Conservation (phyloP, 2,329 filamentous ascomycete species). For the Ilyonectria sp. region DNA sequence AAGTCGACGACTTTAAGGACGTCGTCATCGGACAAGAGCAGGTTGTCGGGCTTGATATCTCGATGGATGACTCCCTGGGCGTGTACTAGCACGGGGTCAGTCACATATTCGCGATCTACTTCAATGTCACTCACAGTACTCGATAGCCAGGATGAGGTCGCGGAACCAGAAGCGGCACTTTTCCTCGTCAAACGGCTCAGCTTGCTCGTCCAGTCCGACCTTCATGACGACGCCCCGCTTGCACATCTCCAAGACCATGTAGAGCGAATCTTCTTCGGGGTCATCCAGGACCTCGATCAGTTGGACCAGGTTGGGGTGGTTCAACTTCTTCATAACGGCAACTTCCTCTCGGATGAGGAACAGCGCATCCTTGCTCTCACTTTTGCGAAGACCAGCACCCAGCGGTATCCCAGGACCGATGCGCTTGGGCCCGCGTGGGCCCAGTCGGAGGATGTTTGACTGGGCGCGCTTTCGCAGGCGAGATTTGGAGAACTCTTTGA, state of each 20-base stretch:
- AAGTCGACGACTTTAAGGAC: slow-evolving; percentile 98
- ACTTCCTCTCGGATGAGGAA: slow-evolving; percentile 96
- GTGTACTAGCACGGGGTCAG: slow-evolving; percentile 73
- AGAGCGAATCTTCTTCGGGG: slow-evolving; percentile 93
- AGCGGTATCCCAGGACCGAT: slow-evolving; percentile 47
- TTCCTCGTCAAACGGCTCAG: slow-evolving; percentile 87
- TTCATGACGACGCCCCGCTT: slow-evolving; percentile 98
- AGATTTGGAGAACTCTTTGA: slow-evolving; percentile 98
- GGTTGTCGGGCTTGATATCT: slow-evolving; percentile 98
- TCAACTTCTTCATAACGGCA: slow-evolving; percentile 98
- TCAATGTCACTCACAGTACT: slow-evolving; percentile 77
- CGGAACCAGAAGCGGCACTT: slow-evolving; percentile 93
- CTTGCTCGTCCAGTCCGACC: slow-evolving; percentile 87
- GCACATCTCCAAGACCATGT: slow-evolving; percentile 99
- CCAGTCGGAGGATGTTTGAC: slow-evolving; percentile 82
- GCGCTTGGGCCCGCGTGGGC: slow-evolving; percentile 54
- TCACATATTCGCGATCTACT: background rate
- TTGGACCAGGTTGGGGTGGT: slow-evolving; percentile 94
- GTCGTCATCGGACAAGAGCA: slow-evolving; percentile 89
- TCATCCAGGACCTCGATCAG: slow-evolving; percentile 96
- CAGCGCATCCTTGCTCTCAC: slow-evolving; percentile 79
- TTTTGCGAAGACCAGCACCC: slow-evolving; percentile 53
- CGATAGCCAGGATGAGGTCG: slow-evolving; percentile 93
- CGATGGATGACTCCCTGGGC: slow-evolving; percentile 95
- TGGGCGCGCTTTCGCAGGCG: slow-evolving; percentile 91